Percentiles rank a stretch among this genome's conserved stretches.
These are phyloP conservation scores for Pontederia paniculata DNA, from an alignment of 176 grass and related monocot genomes.

Conservation along the genomic window DNA sequence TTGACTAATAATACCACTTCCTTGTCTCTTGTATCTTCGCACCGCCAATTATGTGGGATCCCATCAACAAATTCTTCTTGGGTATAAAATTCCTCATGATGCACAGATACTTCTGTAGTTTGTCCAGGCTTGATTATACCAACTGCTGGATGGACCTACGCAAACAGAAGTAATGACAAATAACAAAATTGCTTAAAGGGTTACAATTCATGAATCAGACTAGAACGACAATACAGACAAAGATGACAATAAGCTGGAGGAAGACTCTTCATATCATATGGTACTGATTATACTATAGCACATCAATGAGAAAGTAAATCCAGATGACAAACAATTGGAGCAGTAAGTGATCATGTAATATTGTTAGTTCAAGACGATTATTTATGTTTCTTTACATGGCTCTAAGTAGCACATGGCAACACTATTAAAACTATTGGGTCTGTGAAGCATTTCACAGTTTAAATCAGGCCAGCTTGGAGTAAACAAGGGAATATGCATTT, in stretches of 20 bases:
- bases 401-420: no score
- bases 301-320: no score
- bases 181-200: not conserved
- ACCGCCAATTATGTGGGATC: slow-evolving; percentile 92
- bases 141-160: slow-evolving; percentile 55
- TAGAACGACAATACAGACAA: not conserved
- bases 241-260: not conserved
- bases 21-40: slow-evolving; percentile 75
- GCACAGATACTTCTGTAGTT: slow-evolving; percentile 57
- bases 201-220: not conserved
- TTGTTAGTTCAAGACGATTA: no score
- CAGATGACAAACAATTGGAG: no score
- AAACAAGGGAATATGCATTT: no score
- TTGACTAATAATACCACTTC: slow-evolving; percentile 52
- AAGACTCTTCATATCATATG: no score
- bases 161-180: not conserved
- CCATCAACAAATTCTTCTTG: slow-evolving; percentile 86
- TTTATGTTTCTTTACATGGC: no score
- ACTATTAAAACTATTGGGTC: no score
- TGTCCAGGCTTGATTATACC: slow-evolving; percentile 67
- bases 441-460: no score
- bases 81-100: slow-evolving; percentile 78
- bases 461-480: no score
- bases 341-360: no score
- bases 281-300: no score